Evolutionary conservation across 2,329 filamentous ascomycete genomes (phyloP).

Genomic region (Thelonectria rubi): DNA sequence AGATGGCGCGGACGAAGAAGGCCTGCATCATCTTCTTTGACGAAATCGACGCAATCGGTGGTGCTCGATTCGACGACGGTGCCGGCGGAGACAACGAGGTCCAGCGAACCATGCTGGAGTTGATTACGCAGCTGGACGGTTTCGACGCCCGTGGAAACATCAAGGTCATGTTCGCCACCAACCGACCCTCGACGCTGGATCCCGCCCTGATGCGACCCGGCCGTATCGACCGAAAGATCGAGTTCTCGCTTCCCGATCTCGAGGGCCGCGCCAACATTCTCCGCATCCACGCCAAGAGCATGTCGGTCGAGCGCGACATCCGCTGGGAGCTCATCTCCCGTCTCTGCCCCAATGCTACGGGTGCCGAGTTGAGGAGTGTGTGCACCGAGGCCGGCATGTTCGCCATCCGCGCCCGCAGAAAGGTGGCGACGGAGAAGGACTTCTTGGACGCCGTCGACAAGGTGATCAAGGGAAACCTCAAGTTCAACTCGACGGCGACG

Average conservation of each 20-base stretch:
- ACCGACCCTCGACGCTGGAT: constrained; percentile 93
- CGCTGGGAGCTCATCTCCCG: constrained; percentile 98
- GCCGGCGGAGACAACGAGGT: constrained; percentile 98
- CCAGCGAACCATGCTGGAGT: constrained; percentile 95
- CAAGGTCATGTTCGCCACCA: constrained; percentile 99
- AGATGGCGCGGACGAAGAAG: constrained; percentile 99
- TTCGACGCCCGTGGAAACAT: constrained; percentile 98
- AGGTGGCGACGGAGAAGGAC: constrained; percentile 99
- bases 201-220: constrained; percentile 97
- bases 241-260: constrained; percentile 96
- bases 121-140: constrained; percentile 95
- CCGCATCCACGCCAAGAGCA: constrained; percentile 98
- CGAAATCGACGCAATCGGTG: constrained; percentile 96
- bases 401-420: constrained; percentile 90
- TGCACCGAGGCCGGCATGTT: constrained; percentile 99
- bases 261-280: constrained; percentile 98
- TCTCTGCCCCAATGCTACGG: constrained; percentile 95
- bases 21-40: constrained; percentile 98
- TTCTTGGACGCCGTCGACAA: constrained; percentile 98
- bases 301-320: constrained; percentile 99
- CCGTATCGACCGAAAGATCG: constrained; percentile 98
- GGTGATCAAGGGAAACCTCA: constrained; percentile 98
- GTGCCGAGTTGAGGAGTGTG: constrained; percentile 94
- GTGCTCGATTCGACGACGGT: constrained; percentile 95
- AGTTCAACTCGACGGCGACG: constrained; percentile 98